Percentiles rank a stretch among this genome's conserved stretches.
These are phyloP conservation scores for Physaria fendleri DNA, from an alignment of 345 rosid species.

Conservation along the genomic window DNA sequence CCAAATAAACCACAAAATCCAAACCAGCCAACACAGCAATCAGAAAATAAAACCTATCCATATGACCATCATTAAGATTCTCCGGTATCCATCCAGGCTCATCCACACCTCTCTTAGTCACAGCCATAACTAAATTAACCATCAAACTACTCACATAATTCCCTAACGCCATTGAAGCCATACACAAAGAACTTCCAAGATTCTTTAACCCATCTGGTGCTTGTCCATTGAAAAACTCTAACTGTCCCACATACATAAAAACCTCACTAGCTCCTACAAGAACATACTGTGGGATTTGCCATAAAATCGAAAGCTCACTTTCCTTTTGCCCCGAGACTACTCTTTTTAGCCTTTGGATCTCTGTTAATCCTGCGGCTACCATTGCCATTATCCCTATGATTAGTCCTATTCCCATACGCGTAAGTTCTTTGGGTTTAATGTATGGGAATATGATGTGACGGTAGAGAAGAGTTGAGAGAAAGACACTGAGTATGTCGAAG, in stretches of 20 bases:
- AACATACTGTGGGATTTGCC: slow-evolving; percentile 88
- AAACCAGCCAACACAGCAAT: slow-evolving; percentile 53
- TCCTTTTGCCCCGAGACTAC: slow-evolving; percentile 39
- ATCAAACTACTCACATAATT: slow-evolving; percentile 76
- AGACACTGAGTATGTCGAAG: slow-evolving; percentile 75
- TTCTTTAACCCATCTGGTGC: slow-evolving; percentile 89
- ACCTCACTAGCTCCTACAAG: slow-evolving; percentile 82
- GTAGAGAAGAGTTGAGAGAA: slow-evolving; percentile 61
- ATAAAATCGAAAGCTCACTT: slow-evolving; percentile 63
- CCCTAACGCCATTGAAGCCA: slow-evolving; percentile 95
- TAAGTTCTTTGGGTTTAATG: slow-evolving; percentile 69
- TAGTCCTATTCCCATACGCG: slow-evolving; percentile 82
- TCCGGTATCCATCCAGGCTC: slow-evolving; percentile 77
- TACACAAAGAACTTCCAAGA: slow-evolving; percentile 88
- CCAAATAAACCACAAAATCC: slow-evolving; percentile 54
- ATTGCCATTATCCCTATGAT: slow-evolving; percentile 71
- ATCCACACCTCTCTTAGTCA: slow-evolving; percentile 46
- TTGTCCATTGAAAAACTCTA: slow-evolving; percentile 86
- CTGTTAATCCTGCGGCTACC: slow-evolving; percentile 75
- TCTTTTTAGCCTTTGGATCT: slow-evolving; percentile 46
- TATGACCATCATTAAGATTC: slow-evolving; percentile 58
- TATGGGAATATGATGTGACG: slow-evolving; percentile 58
- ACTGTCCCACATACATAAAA: slow-evolving; percentile 88
- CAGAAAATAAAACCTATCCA: slow-evolving; percentile 73
- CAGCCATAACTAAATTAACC: slow-evolving; percentile 55